A percentile compares a stretch with the other conserved stretches of the same genome.
Evolutionary conservation across 2,329 filamentous ascomycete genomes (phyloP).

Genomic region (Tolypocladium amazonense): DNA sequence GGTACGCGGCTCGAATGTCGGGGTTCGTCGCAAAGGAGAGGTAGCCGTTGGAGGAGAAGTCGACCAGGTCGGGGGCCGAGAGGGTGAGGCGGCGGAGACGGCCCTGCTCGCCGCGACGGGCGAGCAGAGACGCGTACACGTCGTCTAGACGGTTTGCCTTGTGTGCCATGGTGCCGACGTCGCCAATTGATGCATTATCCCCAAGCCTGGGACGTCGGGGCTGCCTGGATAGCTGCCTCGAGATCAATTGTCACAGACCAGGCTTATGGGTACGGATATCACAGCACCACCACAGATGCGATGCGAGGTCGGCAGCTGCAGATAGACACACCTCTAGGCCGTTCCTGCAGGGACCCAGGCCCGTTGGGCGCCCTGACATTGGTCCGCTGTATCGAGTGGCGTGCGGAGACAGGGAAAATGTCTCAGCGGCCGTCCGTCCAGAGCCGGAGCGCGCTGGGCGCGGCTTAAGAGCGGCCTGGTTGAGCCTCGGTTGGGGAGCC

Average conservation of each 20-base stretch:
- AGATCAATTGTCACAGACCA: neutral
- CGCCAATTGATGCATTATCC: neutral
- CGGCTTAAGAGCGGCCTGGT: neutral
- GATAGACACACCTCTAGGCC: neutral
- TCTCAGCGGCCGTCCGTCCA: neutral
- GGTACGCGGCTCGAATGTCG: slow-evolving; percentile 51
- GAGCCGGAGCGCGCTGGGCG: neutral
- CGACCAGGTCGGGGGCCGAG: slow-evolving; percentile 56
- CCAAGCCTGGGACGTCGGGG: neutral
- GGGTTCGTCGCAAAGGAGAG: slow-evolving; percentile 57
- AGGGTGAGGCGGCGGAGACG: slow-evolving; percentile 37
- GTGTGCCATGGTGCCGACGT: neutral
- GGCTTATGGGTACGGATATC: neutral
- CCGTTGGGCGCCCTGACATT: neutral
- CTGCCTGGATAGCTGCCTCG: neutral
- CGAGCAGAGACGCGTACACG: slow-evolving; percentile 14
- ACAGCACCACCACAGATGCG: neutral
- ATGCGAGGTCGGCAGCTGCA: neutral
- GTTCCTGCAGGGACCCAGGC: neutral
- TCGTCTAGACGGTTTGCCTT: slow-evolving; percentile 14
- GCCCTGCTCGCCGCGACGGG: slow-evolving; percentile 17
- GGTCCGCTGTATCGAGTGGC: neutral
- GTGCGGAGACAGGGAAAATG: neutral
- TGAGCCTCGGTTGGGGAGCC: slow-evolving; percentile 1
- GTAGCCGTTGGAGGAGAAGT: slow-evolving; percentile 72